These are phyloP conservation scores for Amanita exitialis DNA, from an alignment of 768 basidiomycete genomes.

Conservation along the genomic window DNA sequence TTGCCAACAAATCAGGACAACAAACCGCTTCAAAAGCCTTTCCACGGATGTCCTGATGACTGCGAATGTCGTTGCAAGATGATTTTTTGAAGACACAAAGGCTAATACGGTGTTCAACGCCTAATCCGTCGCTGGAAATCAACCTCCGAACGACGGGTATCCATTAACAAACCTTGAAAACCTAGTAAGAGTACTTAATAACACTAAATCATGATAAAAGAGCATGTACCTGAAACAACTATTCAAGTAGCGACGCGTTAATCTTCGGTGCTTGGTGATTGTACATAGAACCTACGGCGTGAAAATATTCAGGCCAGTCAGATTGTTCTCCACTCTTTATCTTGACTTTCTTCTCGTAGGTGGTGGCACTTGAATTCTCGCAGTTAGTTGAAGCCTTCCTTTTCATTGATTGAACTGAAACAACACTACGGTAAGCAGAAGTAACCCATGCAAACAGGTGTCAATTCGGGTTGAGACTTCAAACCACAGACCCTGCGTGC, in stretches of 20 bases:
- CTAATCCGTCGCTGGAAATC: slow-evolving; percentile 15
- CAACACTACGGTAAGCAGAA: neutral
- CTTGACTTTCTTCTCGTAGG: slow-evolving; percentile 4
- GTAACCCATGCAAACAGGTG: neutral
- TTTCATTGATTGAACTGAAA: slow-evolving; percentile 13
- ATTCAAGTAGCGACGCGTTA: neutral
- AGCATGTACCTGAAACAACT: neutral
- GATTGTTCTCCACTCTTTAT: slow-evolving; percentile 4
- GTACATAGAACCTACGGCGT: slow-evolving; percentile 27
- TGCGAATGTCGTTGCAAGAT: slow-evolving; percentile 72
- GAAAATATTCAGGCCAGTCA: slow-evolving; percentile 59
- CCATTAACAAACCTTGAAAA: slow-evolving; percentile 42
- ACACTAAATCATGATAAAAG: neutral
- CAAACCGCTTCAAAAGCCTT: slow-evolving; percentile 62
- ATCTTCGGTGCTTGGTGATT: neutral
- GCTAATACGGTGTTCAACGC: slow-evolving; percentile 85
- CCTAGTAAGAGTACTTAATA: slow-evolving; percentile 19
- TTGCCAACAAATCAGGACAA: neutral
- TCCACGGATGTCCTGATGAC: slow-evolving; percentile 75
- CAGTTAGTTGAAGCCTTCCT: slow-evolving; percentile 1
- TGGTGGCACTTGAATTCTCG: neutral
- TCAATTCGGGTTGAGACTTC: neutral
- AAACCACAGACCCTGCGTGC: neutral
- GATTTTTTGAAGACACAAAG: slow-evolving; percentile 74
- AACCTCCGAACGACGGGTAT: neutral